phyloP scores from a whole-genome alignment of 371 early-diverging fungal species.

The Rhizopus stolonifer region DNA sequence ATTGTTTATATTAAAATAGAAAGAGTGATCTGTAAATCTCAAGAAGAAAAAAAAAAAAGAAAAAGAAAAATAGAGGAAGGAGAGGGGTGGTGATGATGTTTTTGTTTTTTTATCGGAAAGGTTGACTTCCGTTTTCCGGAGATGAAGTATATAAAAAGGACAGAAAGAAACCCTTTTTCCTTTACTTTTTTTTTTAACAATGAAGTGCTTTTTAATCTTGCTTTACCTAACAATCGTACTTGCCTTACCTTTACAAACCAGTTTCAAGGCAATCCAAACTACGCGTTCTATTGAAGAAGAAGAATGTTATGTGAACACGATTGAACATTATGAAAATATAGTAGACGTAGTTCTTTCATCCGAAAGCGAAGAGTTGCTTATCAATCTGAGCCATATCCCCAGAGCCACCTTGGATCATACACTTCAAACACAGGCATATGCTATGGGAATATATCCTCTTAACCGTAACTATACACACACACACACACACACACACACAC shows the following conservation, averaged over 20 bases:
- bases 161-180: no score
- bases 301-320: neutral
- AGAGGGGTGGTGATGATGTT: neutral
- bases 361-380: conserved; percentile 33
- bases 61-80: no score
- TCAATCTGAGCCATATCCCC: conserved; percentile 27
- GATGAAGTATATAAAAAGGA: no score
- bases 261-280: neutral
- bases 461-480: no score
- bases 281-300: conserved; percentile 5
- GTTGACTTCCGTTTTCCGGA: no score
- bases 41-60: no score
- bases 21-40: no score
- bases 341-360: conserved; percentile 33
- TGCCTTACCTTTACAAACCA: neutral
- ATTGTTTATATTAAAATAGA: no score
- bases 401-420: conserved; percentile 2
- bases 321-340: conserved; percentile 30
- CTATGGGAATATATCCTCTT: conserved; percentile 11
- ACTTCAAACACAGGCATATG: conserved; percentile 10
- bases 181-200: neutral
- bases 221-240: neutral
- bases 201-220: neutral
- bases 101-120: neutral
- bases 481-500: no score